Evolutionary conservation across 106 monocot genomes (phyloP).

Genomic region (Ottelia alismoides): DNA sequence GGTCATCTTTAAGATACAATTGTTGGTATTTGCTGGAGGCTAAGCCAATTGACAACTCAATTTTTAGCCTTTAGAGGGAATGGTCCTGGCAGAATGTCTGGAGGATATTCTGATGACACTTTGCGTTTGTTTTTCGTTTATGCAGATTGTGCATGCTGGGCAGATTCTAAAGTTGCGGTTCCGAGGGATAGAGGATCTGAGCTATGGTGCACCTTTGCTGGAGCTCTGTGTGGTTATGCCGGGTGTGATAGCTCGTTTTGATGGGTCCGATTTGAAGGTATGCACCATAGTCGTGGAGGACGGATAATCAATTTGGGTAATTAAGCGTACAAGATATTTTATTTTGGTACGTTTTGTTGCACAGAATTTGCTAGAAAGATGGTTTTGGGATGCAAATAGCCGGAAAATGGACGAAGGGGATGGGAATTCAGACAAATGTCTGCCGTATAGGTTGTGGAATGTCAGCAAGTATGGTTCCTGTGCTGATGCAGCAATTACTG

Average conservation of each 20-base stretch:
- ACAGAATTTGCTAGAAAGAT: constrained; percentile 30
- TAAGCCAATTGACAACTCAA: no score
- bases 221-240: constrained; percentile 76
- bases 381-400: constrained; percentile 42
- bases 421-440: constrained; percentile 22
- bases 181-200: constrained; percentile 27
- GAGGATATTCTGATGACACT: no score
- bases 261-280: constrained; percentile 82
- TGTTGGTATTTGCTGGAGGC: no score
- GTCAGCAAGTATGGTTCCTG: constrained; percentile 67
- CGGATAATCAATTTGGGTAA: no score
- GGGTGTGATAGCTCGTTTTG: constrained; percentile 66
- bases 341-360: no score
- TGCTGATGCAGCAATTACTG: constrained; percentile 81
- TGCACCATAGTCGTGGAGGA: no score
- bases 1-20: no score
- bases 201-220: constrained; percentile 21
- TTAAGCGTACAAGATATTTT: no score
- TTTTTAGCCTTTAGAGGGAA: no score
- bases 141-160: constrained; percentile 53
- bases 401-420: constrained; percentile 22
- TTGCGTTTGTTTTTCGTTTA: not conserved
- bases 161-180: constrained; percentile 51
- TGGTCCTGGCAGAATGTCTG: no score
- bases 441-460: constrained; percentile 81